These are phyloP conservation scores for Solanum medicagineum DNA, from an alignment of 257 asterid species.

Conservation along the genomic window DNA sequence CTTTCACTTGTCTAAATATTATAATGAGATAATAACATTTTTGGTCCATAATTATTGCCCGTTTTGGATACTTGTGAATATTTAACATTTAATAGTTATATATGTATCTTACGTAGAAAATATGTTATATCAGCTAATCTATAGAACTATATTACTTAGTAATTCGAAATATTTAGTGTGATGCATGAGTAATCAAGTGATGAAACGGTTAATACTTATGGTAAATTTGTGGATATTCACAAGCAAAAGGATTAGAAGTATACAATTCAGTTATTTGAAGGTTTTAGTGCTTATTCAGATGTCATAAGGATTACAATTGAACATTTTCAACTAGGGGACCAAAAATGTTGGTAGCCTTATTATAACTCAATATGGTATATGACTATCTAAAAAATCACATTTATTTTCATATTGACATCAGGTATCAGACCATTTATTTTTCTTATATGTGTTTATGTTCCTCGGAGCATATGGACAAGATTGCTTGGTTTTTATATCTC, in stretches of 20 bases:
- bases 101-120: not conserved
- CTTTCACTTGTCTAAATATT: too few species aligned
- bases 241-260: not conserved
- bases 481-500: constrained; percentile 34
- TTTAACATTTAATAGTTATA: not conserved
- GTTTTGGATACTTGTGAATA: not conserved
- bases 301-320: not conserved
- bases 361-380: not conserved
- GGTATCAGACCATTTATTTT: constrained; percentile 52
- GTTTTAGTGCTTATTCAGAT: not conserved
- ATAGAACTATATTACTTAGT: not conserved
- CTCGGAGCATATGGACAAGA: constrained; percentile 69
- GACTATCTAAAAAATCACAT: not conserved
- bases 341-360: not conserved
- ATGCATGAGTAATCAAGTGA: not conserved
- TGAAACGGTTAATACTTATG: not conserved
- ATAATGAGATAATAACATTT: too few species aligned
- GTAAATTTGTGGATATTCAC: not conserved
- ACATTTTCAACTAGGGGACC: not conserved
- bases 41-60: too few species aligned
- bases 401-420: not conserved
- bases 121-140: not conserved
- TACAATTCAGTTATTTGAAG: not conserved
- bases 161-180: not conserved
- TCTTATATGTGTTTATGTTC: constrained; percentile 33